Conservation (phyloP, 306 rosid genomes). For the Malus asiatica region DNA sequence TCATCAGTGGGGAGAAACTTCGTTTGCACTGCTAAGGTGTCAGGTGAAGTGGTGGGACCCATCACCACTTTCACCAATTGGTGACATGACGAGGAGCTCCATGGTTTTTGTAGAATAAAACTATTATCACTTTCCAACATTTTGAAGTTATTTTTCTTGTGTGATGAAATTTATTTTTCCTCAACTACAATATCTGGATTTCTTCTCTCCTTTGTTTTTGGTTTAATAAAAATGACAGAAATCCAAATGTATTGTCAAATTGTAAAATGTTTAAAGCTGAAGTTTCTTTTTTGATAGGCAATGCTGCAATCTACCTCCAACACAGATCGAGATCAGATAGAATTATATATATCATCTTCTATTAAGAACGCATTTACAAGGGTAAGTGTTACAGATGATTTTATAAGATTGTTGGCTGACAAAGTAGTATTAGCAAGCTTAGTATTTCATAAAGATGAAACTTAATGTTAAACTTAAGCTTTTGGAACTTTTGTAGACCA, state of each 20-base stretch:
- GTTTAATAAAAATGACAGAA: not conserved
- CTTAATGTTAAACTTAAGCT: not conserved
- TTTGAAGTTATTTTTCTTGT: not conserved
- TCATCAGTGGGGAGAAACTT: not conserved
- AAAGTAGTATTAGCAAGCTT: not conserved
- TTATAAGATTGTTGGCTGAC: conserved; percentile 16
- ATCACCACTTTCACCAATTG: not conserved
- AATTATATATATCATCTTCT: conserved; percentile 64
- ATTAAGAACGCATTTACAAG: conserved; percentile 70
- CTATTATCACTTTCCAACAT: not conserved
- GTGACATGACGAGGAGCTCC: not conserved
- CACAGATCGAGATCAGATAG: conserved; percentile 92
- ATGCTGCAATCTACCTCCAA: conserved; percentile 47
- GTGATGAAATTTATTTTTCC: not conserved
- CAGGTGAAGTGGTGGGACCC: not conserved
- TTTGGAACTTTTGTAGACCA: not conserved
- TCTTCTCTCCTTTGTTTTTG: not conserved
- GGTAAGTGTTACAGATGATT: conserved; percentile 47
- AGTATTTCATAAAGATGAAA: conserved; percentile 1
- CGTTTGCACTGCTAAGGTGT: not conserved
- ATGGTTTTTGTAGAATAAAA: not conserved
- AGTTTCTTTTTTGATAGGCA: conserved; percentile 33
- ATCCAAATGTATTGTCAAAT: not conserved
- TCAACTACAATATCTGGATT: not conserved
- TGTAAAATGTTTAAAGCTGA: conserved; percentile 7